Evolutionary conservation across 2,329 filamentous ascomycete genomes (phyloP).

Genomic region (Parascedosporium putredinis): DNA sequence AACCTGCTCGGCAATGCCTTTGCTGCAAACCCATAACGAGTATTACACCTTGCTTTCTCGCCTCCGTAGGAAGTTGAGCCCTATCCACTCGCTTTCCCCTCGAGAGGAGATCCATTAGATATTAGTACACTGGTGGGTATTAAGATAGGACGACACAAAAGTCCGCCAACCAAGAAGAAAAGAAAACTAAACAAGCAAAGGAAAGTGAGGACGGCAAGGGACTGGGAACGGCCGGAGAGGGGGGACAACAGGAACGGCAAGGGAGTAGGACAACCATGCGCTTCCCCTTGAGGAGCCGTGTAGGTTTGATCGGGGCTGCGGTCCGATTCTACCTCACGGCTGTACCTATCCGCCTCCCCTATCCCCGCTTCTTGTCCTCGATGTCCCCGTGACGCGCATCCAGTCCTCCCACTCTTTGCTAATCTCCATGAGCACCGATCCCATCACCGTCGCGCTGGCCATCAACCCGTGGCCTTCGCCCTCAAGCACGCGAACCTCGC

Average conservation of each 20-base stretch:
- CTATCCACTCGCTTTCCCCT: no score
- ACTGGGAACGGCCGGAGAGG: no score
- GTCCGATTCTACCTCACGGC: slow-evolving; percentile 5
- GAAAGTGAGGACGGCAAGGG: no score
- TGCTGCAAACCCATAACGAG: no score
- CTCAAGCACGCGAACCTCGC: slow-evolving; percentile 82
- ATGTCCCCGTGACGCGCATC: slow-evolving; percentile 47
- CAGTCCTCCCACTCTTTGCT: slow-evolving; percentile 88
- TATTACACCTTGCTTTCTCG: no score
- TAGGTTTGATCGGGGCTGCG: no score
- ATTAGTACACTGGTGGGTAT: background rate
- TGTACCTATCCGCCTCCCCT: slow-evolving; percentile 4
- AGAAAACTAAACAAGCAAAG: no score
- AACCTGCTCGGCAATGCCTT: no score
- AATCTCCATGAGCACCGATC: slow-evolving; percentile 87
- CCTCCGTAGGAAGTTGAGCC: no score
- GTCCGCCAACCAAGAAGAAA: no score
- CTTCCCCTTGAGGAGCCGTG: background rate
- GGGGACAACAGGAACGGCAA: background rate
- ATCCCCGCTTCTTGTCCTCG: background rate
- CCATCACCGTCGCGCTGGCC: slow-evolving; percentile 91
- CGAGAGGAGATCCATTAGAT: no score
- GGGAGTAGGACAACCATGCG: background rate
- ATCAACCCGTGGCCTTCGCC: slow-evolving; percentile 92
- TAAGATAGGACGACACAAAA: no score